Conservation (phyloP, 2,329 filamentous ascomycete genomes). For the Cercospora zeina region DNA sequence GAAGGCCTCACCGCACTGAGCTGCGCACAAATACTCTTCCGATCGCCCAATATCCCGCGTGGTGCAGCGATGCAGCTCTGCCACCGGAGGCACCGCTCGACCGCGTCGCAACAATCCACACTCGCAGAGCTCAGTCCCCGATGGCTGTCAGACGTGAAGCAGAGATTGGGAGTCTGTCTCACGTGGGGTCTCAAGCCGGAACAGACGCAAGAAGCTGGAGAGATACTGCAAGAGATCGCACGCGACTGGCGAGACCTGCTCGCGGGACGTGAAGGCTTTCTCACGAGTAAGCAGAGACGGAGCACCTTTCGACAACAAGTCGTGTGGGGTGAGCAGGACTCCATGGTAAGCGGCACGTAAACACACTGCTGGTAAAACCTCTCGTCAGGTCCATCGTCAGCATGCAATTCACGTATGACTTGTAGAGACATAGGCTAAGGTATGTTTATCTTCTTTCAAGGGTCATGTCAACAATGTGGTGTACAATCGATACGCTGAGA, state of each 20-base stretch:
- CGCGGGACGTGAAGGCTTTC: constrained; percentile 72
- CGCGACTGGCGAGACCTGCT: constrained; percentile 70
- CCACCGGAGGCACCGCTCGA: constrained; percentile 1
- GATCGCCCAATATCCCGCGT: neutral
- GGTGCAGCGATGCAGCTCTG: neutral
- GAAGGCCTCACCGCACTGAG: constrained; percentile 1
- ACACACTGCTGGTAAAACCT: too few species aligned
- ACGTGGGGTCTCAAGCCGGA: constrained; percentile 65
- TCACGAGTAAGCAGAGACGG: constrained; percentile 62
- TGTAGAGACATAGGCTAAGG: constrained; percentile 22
- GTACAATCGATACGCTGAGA: constrained; percentile 82
- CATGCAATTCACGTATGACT: neutral
- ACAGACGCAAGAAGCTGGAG: constrained; percentile 60
- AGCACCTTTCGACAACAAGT: constrained; percentile 68
- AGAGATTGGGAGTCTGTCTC: constrained; percentile 71
- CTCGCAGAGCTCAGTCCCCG: constrained; percentile 51
- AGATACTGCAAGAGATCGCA: constrained; percentile 61
- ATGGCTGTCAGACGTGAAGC: constrained; percentile 70
- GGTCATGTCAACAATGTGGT: constrained; percentile 85
- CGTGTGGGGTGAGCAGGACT: constrained; percentile 80
- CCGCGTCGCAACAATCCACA: constrained; percentile 22
- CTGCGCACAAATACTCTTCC: neutral
- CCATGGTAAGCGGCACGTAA: constrained; percentile 47
- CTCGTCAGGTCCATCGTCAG: neutral
- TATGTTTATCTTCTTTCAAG: constrained; percentile 24